Evolutionary conservation across 768 basidiomycete genomes (phyloP).

Genomic region (Xanthoconium purpureum): DNA sequence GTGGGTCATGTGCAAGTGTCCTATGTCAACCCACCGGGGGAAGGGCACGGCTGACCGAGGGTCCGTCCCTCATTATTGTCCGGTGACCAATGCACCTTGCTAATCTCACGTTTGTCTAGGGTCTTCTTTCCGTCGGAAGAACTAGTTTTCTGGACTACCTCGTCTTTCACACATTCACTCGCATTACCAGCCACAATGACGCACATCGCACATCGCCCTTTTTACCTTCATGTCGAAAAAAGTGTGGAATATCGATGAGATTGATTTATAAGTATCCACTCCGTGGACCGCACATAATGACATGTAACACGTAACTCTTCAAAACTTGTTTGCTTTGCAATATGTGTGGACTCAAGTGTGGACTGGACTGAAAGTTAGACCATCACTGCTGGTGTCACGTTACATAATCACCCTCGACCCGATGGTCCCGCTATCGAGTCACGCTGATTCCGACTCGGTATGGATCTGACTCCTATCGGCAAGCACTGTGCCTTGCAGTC

Average conservation of each 20-base stretch:
- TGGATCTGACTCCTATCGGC: conserved; percentile 55
- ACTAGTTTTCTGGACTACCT: conserved; percentile 39
- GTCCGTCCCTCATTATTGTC: conserved; percentile 42
- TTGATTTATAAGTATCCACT: conserved; percentile 10
- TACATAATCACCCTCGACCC: background rate
- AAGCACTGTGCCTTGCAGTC: conserved; percentile 57
- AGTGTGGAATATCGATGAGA: conserved; percentile 11
- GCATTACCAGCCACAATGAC: conserved; percentile 1
- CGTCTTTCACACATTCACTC: background rate
- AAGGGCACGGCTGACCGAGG: conserved; percentile 96
- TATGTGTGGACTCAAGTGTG: background rate
- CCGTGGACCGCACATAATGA: conserved; percentile 1
- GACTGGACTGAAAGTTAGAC: too few species aligned
- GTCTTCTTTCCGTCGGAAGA: conserved; percentile 97
- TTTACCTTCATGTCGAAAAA: conserved; percentile 10
- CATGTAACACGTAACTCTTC: conserved; percentile 10
- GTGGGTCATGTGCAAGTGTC: conserved; percentile 87
- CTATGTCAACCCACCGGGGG: conserved; percentile 99
- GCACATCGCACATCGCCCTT: background rate
- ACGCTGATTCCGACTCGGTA: background rate
- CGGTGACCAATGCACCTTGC: background rate
- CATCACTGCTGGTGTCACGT: too few species aligned
- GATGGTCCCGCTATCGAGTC: too few species aligned
- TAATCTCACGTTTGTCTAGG: conserved; percentile 47
- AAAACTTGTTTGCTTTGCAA: background rate